A percentile compares a stretch with the other conserved stretches of the same genome.
Conservation (phyloP, 495 filamentous ascomycete species). For the Pseudevernia furfuracea region DNA sequence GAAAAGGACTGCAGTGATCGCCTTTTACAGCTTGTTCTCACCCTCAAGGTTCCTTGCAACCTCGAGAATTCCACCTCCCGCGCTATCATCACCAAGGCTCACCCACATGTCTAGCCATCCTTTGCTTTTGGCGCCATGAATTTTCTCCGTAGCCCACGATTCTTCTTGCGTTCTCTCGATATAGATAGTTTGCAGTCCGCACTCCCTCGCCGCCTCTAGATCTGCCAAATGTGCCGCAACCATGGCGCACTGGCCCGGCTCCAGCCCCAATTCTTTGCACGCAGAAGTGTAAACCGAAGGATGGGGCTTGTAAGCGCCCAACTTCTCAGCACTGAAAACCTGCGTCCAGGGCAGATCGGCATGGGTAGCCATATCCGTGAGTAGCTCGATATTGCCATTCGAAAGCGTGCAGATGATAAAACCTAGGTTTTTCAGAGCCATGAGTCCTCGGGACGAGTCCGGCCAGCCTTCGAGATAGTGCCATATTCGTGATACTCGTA, state of each 20-base stretch:
- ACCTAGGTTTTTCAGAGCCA: slow-evolving; percentile 40
- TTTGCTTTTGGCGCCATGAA: slow-evolving; percentile 45
- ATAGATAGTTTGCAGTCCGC: slow-evolving; percentile 64
- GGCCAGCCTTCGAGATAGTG: slow-evolving; percentile 64
- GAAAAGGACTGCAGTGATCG: not conserved
- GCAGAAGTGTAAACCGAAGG: slow-evolving; percentile 62
- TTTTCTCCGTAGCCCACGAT: slow-evolving; percentile 44
- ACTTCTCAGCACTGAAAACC: slow-evolving; percentile 59
- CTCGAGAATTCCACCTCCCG: slow-evolving; percentile 14
- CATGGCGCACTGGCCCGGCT: slow-evolving; percentile 58
- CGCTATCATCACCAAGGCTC: slow-evolving; percentile 7
- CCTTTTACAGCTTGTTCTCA: not conserved
- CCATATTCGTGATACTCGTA: slow-evolving; percentile 55
- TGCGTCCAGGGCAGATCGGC: slow-evolving; percentile 54
- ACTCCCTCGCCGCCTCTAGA: slow-evolving; percentile 54
- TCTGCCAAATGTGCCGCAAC: slow-evolving; percentile 72
- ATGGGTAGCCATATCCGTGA: slow-evolving; percentile 53
- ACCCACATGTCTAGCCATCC: slow-evolving; percentile 59
- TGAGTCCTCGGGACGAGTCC: slow-evolving; percentile 52
- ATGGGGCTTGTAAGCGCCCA: slow-evolving; percentile 71
- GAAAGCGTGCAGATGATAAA: slow-evolving; percentile 59
- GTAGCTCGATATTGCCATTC: slow-evolving; percentile 62
- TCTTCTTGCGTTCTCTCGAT: slow-evolving; percentile 65
- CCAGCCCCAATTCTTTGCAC: slow-evolving; percentile 47
- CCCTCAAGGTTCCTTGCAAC: not conserved